Evolutionary conservation across 257 asterid genomes (phyloP).

Genomic region (Solanum phureja): DNA sequence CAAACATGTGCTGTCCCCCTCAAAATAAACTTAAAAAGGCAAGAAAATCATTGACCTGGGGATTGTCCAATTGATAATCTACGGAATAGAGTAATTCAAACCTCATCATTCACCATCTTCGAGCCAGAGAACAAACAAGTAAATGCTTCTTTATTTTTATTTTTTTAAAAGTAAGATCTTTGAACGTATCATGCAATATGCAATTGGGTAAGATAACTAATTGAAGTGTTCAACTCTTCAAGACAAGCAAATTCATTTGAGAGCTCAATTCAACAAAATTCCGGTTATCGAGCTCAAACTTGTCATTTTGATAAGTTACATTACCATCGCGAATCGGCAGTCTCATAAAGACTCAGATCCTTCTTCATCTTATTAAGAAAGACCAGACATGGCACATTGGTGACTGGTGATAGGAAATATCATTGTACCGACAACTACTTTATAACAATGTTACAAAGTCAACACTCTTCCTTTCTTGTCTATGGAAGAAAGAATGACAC

Average conservation of each 20-base stretch:
- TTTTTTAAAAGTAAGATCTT: not conserved
- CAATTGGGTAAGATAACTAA: not conserved
- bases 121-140: not conserved
- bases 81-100: not conserved
- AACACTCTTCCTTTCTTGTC: not conserved
- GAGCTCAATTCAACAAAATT: not conserved
- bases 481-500: not conserved
- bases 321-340: not conserved
- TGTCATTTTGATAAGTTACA: not conserved
- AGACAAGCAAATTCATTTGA: not conserved
- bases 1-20: slow-evolving; percentile 6
- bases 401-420: not conserved
- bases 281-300: not conserved
- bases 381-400: not conserved
- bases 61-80: not conserved
- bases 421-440: not conserved
- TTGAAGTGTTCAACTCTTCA: not conserved
- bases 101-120: not conserved
- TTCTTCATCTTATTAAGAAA: not conserved
- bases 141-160: not conserved
- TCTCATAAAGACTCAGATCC: not conserved
- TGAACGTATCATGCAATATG: not conserved
- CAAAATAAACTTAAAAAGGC: not conserved
- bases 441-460: not conserved
- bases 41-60: not conserved